Conservation (phyloP, 805 yeast species). For the Metschnikowia drakensbergensis region DNA sequence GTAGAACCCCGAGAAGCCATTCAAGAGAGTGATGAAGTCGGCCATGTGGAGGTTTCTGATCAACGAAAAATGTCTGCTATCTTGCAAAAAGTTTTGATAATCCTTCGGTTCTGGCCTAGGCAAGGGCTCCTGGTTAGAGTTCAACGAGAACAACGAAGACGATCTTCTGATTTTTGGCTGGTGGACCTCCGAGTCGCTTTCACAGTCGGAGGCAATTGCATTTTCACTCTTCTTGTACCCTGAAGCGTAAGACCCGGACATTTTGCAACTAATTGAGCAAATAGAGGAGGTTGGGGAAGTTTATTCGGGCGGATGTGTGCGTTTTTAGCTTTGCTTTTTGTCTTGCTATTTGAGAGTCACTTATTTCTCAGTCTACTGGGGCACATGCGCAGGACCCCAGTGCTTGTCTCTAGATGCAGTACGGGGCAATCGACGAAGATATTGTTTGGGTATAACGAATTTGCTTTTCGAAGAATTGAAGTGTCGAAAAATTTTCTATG, state of each 20-base stretch:
- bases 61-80: constrained; percentile 81
- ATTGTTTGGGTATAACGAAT: too few relatives aligned
- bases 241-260: constrained; percentile 20
- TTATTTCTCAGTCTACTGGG: neutral
- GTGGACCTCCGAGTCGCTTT: constrained; percentile 26
- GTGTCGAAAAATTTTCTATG: neutral
- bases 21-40: constrained; percentile 89
- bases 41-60: constrained; percentile 89
- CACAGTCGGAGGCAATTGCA: constrained; percentile 37
- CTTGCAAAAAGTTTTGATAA: constrained; percentile 74
- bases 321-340: neutral
- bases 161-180: constrained; percentile 42
- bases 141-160: constrained; percentile 50
- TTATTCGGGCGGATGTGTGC: neutral
- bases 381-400: constrained; percentile 1
- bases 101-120: constrained; percentile 78
- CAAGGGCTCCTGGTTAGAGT: constrained; percentile 54
- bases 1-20: constrained; percentile 92
- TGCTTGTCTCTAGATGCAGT: neutral
- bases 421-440: neutral
- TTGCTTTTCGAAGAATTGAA: neutral
- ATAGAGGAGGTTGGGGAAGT: neutral
- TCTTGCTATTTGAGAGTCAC: constrained; percentile 5
- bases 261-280: neutral
- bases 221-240: constrained; percentile 26